These are phyloP conservation scores for Phytophthora citrophthora DNA, from an alignment of 352 stramenopile species.

Conservation along the genomic window DNA sequence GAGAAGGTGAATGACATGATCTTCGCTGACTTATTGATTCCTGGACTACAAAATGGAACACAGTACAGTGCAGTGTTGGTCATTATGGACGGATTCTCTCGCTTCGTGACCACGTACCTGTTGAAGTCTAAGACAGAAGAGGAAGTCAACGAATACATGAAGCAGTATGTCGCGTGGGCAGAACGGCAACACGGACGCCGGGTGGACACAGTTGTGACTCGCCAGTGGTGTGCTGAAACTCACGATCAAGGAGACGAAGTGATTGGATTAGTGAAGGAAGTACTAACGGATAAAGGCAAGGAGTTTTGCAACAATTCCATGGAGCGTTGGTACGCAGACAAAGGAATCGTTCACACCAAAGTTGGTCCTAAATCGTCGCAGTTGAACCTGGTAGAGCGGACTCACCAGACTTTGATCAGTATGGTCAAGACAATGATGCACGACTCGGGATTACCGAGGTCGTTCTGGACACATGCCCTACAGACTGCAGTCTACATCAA, in stretches of 20 bases:
- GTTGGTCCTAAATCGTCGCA: slow-evolving; percentile 7
- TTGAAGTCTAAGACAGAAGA: too few species aligned
- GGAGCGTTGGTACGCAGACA: not conserved
- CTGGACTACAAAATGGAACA: too few species aligned
- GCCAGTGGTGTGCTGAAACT: too few species aligned
- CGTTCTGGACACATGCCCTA: slow-evolving; percentile 10
- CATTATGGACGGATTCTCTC: too few species aligned
- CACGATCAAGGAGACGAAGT: not conserved
- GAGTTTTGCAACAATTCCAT: slow-evolving; percentile 17
- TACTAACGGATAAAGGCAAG: slow-evolving; percentile 15
- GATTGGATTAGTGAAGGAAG: not conserved
- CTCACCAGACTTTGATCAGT: slow-evolving; percentile 6
- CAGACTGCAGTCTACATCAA: slow-evolving; percentile 18
- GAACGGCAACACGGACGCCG: too few species aligned
- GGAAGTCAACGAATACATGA: too few species aligned
- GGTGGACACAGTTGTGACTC: too few species aligned
- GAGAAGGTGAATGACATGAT: too few species aligned
- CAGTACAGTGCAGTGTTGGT: too few species aligned
- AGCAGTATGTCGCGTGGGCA: too few species aligned
- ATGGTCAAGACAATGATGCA: slow-evolving; percentile 25
- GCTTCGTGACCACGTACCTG: too few species aligned
- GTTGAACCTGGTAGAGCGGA: slow-evolving; percentile 9
- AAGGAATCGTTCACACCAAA: slow-evolving; percentile 5
- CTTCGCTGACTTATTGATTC: too few species aligned
- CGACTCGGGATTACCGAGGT: slow-evolving; percentile 6